A percentile compares a stretch with the other conserved stretches of the same genome.
Conservation (phyloP, 2,329 filamentous ascomycete genomes). For the Alternaria sp. region DNA sequence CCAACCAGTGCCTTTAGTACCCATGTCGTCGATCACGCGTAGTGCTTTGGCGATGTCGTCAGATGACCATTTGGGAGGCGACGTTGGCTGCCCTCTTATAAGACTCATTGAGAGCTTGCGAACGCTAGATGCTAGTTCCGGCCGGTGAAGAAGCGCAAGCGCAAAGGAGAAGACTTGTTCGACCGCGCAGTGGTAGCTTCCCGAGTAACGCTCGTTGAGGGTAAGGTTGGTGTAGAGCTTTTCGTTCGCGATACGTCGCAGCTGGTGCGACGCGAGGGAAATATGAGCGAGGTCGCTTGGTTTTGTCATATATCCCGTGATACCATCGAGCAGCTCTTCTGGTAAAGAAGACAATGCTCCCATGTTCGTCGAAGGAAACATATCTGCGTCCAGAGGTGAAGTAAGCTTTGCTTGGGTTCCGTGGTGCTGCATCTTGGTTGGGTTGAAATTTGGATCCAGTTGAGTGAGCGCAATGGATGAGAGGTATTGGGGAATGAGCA, state of each 20-base stretch:
- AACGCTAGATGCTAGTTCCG: background rate
- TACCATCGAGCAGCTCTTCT: background rate
- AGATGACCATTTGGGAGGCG: background rate
- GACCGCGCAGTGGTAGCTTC: background rate
- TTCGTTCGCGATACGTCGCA: background rate
- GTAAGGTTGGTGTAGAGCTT: background rate
- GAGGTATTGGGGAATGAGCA: background rate
- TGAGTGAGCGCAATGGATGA: background rate
- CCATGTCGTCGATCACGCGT: background rate
- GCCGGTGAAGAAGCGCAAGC: background rate
- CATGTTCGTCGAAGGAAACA: background rate
- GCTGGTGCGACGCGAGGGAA: background rate
- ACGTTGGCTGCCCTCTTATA: background rate
- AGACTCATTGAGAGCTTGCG: background rate
- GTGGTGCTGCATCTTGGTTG: background rate
- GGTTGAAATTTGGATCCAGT: background rate
- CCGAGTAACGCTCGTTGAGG: background rate
- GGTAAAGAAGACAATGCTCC: background rate
- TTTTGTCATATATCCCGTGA: background rate
- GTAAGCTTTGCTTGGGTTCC: background rate
- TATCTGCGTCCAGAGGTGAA: background rate
- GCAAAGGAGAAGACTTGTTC: background rate
- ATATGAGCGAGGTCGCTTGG: background rate
- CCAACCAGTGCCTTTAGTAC: background rate
- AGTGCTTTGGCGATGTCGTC: background rate